Base-by-base conservation (phyloP, 345 rosid species). In the Rhodamnia argentea region DNA sequence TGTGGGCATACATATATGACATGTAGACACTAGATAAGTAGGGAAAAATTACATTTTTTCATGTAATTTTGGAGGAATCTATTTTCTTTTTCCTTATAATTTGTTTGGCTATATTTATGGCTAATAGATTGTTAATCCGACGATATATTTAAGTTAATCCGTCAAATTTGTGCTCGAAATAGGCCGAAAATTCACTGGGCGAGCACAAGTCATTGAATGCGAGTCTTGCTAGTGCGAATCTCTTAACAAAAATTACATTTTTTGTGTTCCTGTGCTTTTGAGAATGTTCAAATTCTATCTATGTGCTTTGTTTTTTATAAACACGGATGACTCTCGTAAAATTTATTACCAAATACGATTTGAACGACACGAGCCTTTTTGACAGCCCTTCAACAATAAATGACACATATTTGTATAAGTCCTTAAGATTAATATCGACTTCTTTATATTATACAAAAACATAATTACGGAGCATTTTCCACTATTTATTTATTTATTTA, bases 141-240 rank as follows among this genome's bases (percentile, higher is more conserved):
- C 0, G 1, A 7, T 62, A 29, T 3, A 15, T 0, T 0, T 62
- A 7, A 62, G 0, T 62, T 29, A 62, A 62, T 27, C 22, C 5
- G 0, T 62, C 75, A 14, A 62, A 16, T 29, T 0, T 29, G 3
- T 29, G 0, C 29, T 62, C 11, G 8, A 7, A 10, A 29, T 62
- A 29, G 42, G 12, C 0, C 5, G 22, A 15, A 14, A 62, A 29
- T 14, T 14, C 16, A 1, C 1, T 0, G 5, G 8, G 0, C 29
- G 10, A 62, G 75, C 22, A 29, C 2, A 0, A 0, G 5, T 5
- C 29, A 62, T 1, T 1, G 42, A 29, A 62, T 5, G 16, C 0
- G 0, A 29, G 75, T 29, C 3, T 62, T 15, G 1, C 1, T 37
- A 37, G 40, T 56, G 3, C 8, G 3, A 13, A 60, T 27, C 10